Base-by-base conservation (phyloP, 805 yeast species). In the Yamadazyma ubonensis region DNA sequence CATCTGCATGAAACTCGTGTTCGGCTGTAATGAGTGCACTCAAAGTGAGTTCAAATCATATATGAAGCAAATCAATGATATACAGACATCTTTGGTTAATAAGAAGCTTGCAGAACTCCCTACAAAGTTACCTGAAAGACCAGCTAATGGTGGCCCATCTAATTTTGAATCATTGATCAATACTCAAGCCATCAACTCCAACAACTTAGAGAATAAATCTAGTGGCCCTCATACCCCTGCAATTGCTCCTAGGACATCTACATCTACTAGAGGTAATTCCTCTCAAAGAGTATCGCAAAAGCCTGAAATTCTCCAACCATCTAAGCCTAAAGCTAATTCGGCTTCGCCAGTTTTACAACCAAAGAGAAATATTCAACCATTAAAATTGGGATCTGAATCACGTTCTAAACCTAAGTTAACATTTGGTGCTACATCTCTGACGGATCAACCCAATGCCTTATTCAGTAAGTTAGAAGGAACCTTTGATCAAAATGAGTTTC, bases 21-120 rank as follows among this genome's bases (percentile, higher is more conserved):
- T 67, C 49, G 65, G 68, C 2, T 67, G 73, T 41, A 56, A 53
- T 34, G 70, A 66, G 28, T 67, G 71, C 43, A 56, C 57, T 20
- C 57, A 55, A 34, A 16, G 27, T 3, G 73, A 68, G 41, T 68
- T 69, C 42, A 47, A 55, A 31, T 39, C 39, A 5, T 63, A 64
- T 34, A 55, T 65, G 51, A 29, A 31, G 1, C 36, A 39, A 18
- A 49, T 59, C 12, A 46, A 53, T 27, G 44, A 50, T 10, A 57
- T 64, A 28, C 55, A 59, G 45, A 42, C 31, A 8, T 41, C 20
- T 11, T 43, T 59, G 21, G 43, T 51, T 3, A 47, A 51, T 11
- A 48, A 46, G 43, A 58, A 54, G 41, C 21, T 59, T 12, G 30
- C 42, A 2, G 34, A 49, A 3, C 48, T 59, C 28, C 54, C 62